These are phyloP conservation scores for Fusarium penzigii DNA, from an alignment of 2,329 filamentous ascomycete species.

Conservation along the genomic window DNA sequence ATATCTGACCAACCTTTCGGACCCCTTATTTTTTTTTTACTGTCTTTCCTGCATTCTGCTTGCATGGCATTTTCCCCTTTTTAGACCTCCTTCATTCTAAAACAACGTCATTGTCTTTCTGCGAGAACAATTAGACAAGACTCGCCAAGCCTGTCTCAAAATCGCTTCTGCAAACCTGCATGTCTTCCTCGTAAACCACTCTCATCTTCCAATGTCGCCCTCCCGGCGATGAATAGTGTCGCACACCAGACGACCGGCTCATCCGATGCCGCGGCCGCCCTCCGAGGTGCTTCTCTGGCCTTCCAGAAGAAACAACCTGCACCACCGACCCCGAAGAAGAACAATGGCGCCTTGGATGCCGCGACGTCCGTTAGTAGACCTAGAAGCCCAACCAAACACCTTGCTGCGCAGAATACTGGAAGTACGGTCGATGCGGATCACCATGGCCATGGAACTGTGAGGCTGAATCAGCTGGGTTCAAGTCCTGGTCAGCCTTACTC, in stretches of 20 bases:
- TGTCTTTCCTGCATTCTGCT: no score
- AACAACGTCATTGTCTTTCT: no score
- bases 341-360: slow-evolving; percentile 47
- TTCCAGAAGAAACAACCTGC: slow-evolving; percentile 45
- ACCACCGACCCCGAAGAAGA: slow-evolving; percentile 24
- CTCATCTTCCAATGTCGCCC: slow-evolving; percentile 15
- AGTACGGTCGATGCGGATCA: slow-evolving; percentile 30
- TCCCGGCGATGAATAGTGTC: slow-evolving; percentile 38
- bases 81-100: no score
- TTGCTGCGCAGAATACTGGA: slow-evolving; percentile 41
- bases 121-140: not conserved
- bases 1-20: no score
- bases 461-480: slow-evolving; percentile 28
- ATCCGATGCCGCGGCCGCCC: slow-evolving; percentile 45
- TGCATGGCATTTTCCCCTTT: no score
- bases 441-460: slow-evolving; percentile 17
- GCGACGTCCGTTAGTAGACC: slow-evolving; percentile 42
- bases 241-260: slow-evolving; percentile 31
- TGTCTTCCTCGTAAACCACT: slow-evolving; percentile 13
- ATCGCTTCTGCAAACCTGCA: not conserved
- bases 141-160: not conserved
- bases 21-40: no score
- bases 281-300: slow-evolving; percentile 57
- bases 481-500: slow-evolving; percentile 22
- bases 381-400: slow-evolving; percentile 23